These are phyloP conservation scores for Myriosclerotinia duriaeana DNA, from an alignment of 2,329 filamentous ascomycete genomes.

Conservation along the genomic window DNA sequence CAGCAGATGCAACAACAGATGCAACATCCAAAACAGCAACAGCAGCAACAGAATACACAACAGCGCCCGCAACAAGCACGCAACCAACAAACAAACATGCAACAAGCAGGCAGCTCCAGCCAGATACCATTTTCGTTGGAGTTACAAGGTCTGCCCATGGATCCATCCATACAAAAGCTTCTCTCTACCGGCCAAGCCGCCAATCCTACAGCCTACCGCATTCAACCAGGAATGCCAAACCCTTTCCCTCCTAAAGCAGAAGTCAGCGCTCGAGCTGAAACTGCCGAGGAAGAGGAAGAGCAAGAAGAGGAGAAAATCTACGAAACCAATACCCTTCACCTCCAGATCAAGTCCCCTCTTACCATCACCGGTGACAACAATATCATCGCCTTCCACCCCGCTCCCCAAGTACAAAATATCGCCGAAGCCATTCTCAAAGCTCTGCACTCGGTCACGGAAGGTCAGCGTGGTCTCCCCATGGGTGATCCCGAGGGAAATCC, in stretches of 20 bases:
- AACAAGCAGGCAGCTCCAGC: not conserved
- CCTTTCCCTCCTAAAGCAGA: not conserved
- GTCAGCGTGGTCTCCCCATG: constrained; percentile 47
- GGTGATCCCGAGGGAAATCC: constrained; percentile 48
- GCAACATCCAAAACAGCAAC: not conserved
- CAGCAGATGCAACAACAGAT: not conserved
- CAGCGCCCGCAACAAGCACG: not conserved
- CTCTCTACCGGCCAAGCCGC: not conserved
- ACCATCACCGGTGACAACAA: constrained; percentile 51
- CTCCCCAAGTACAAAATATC: constrained; percentile 45
- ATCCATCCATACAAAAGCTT: not conserved
- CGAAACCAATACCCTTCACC: constrained; percentile 42
- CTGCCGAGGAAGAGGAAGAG: constrained; percentile 80
- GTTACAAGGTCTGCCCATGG: not conserved
- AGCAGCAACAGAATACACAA: not conserved
- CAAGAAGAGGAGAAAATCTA: constrained; percentile 51
- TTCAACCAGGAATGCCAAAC: not conserved
- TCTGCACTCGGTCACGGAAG: constrained; percentile 46
- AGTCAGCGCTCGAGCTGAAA: constrained; percentile 82
- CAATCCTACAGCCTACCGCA: not conserved
- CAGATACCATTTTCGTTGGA: not conserved
- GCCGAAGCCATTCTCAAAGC: constrained; percentile 48
- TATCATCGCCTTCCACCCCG: constrained; percentile 45
- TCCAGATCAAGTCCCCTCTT: constrained; percentile 52
- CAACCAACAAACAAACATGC: not conserved